Evolutionary conservation across 371 early-diverging fungal genomes (phyloP), one percentile per base, ranked within the genome.

Genomic region (Mortierella sp.): DNA sequence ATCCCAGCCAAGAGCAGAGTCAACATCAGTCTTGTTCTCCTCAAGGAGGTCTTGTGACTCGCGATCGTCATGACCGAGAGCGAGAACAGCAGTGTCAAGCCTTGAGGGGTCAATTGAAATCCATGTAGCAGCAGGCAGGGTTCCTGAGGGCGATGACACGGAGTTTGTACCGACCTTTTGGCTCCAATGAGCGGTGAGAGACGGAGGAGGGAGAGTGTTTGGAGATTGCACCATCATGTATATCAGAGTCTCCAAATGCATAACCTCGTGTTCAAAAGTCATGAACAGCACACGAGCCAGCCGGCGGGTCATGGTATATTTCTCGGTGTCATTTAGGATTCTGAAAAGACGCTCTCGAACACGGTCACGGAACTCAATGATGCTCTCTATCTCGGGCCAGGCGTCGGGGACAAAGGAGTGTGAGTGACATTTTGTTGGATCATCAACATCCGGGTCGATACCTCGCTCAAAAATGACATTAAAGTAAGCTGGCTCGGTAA

Each of bases 181-280:
- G 41, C 24, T 41, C 84, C 74, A 84, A 9, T 76, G 70, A 15
- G 71, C 58, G 11, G 62, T 45, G 4, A 76, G 62, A 8, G 80
- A 62, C 3, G 68, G 68, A 8, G 84, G 75, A 0, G 77, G 73
- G 13, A 36, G n/a, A 5, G 70, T 65, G 69, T 77, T 73, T 43
- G 77, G 66, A 40, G 75, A 76, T 81, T 96, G 97, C 5, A 95
- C 79, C 1, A 96, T 85, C 96, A 97, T 97, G 72, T 96, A 96
- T 10, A 96, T 75, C 19, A 97, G 67, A 0, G 93, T 93, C 76
- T 97, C 97, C 16, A 96, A 78, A 70, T 97, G 97, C 96, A 96
- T 92, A 1, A 92, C 95, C 75, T 96, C 95, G 71, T 97, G 97
- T 75, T 97, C 97, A 85, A 93, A 96, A 11, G 89, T 87, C 95